These are phyloP conservation scores for Myriosclerotinia scirpicola DNA, from an alignment of 2,329 filamentous ascomycete species.

Conservation along the genomic window DNA sequence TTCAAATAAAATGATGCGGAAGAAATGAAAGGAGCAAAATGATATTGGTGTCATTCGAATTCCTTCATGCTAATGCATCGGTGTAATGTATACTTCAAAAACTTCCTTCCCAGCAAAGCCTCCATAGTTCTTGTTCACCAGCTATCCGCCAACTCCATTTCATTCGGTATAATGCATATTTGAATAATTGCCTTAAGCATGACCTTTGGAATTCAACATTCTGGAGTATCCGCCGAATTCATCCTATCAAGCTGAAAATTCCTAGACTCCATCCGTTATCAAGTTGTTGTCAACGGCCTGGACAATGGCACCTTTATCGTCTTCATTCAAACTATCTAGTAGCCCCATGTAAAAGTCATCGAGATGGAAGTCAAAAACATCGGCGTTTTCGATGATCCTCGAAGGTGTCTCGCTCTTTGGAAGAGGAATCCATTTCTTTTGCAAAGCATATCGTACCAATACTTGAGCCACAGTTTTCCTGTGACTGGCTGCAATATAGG, in stretches of 20 bases:
- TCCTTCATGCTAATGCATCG: too few relatives aligned
- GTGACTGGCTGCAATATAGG: slow-evolving; percentile 57
- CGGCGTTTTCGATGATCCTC: slow-evolving; percentile 59
- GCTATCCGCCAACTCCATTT: background rate
- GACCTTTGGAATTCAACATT: too few relatives aligned
- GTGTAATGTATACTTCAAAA: too few relatives aligned
- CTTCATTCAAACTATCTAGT: slow-evolving; percentile 53
- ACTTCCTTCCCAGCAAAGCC: too few relatives aligned
- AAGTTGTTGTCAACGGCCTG: slow-evolving; percentile 34
- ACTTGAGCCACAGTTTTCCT: slow-evolving; percentile 62
- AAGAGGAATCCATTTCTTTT: slow-evolving; percentile 68
- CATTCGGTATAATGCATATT: background rate
- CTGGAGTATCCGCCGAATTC: background rate
- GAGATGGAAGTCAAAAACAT: slow-evolving; percentile 57
- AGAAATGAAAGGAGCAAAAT: too few relatives aligned
- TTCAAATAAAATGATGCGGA: too few relatives aligned
- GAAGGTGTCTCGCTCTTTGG: slow-evolving; percentile 63
- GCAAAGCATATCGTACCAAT: slow-evolving; percentile 55
- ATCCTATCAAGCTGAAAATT: background rate
- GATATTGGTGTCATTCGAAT: too few relatives aligned
- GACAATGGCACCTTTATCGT: slow-evolving; percentile 44
- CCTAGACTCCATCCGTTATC: background rate
- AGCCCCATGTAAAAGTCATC: slow-evolving; percentile 55
- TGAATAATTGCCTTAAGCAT: background rate
- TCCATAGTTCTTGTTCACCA: too few relatives aligned